Conservation (phyloP, 768 basidiomycete species). For the Termitomyces sp. region DNA sequence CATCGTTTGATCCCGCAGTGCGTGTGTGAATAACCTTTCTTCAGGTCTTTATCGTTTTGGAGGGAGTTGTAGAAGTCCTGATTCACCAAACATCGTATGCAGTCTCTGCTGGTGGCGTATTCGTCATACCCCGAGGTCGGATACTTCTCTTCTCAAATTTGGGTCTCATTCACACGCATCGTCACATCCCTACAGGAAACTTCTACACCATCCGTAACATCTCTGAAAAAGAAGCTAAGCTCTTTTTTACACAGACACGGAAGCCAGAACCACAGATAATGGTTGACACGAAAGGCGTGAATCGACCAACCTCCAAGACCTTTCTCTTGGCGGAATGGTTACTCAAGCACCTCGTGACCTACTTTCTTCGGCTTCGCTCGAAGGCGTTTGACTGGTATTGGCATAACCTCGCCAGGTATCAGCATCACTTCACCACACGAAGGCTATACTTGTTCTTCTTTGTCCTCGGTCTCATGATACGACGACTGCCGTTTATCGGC, state of each 20-base stretch:
- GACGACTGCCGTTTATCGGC: constrained; percentile 17
- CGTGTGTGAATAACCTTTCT: not conserved
- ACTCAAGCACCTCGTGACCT: constrained; percentile 10
- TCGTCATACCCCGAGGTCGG: constrained; percentile 84
- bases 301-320: constrained; percentile 12
- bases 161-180: not conserved
- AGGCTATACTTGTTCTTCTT: constrained; percentile 18
- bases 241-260: constrained; percentile 92
- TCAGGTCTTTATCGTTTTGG: constrained; percentile 62
- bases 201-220: constrained; percentile 90
- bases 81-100: constrained; percentile 77
- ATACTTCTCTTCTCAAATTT: not conserved
- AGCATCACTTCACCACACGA: constrained; percentile 10
- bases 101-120: constrained; percentile 78
- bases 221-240: constrained; percentile 63
- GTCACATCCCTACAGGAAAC: constrained; percentile 52
- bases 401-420: constrained; percentile 13
- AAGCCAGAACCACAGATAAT: constrained; percentile 19
- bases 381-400: constrained; percentile 13
- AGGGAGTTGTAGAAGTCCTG: constrained; percentile 84
- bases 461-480: constrained; percentile 16
- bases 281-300: constrained; percentile 4
- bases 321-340: constrained; percentile 15
- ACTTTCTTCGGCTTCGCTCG: constrained; percentile 6
- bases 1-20: not conserved